These are phyloP conservation scores for Boletus vermiculosoides DNA, from an alignment of 768 basidiomycete genomes.

Conservation along the genomic window DNA sequence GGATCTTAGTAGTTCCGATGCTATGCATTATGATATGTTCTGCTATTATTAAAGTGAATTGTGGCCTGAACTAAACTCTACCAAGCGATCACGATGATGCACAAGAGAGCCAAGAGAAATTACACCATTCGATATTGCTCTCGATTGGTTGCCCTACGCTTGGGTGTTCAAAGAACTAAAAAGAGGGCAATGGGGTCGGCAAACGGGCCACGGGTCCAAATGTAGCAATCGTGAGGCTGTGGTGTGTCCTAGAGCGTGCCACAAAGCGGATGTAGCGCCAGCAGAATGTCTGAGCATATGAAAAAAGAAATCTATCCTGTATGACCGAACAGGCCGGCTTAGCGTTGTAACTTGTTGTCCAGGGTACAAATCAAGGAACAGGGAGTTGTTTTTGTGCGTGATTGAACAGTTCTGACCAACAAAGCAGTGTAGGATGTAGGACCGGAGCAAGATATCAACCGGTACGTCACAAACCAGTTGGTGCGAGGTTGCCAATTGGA, in stretches of 20 bases:
- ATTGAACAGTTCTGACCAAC: conserved; percentile 3
- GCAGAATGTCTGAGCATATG: conserved; percentile 17
- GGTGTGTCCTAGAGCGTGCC: conserved; percentile 30
- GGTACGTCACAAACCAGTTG: conserved; percentile 20
- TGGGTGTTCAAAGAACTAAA: background rate
- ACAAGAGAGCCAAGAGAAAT: conserved; percentile 2
- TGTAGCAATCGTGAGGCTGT: conserved; percentile 23
- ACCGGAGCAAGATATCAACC: conserved; percentile 18
- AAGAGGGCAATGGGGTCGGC: conserved; percentile 1
- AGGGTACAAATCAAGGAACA: background rate
- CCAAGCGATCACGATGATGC: conserved; percentile 4
- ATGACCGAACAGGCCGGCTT: background rate
- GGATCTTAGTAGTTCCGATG: background rate
- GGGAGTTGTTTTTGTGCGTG: background rate
- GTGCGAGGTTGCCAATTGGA: conserved; percentile 16
- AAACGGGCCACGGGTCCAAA: conserved; percentile 2
- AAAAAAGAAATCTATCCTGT: conserved; percentile 11
- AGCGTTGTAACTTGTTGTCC: background rate
- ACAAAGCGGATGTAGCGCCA: conserved; percentile 27
- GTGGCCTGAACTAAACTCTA: conserved; percentile 6
- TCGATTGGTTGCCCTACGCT: conserved; percentile 6
- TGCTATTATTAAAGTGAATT: background rate
- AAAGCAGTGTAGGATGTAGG: conserved; percentile 10
- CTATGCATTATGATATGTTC: background rate
- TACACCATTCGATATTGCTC: background rate